Evolutionary conservation across 2,329 filamentous ascomycete genomes (phyloP).

Genomic region (Nigrospora osmanthi): DNA sequence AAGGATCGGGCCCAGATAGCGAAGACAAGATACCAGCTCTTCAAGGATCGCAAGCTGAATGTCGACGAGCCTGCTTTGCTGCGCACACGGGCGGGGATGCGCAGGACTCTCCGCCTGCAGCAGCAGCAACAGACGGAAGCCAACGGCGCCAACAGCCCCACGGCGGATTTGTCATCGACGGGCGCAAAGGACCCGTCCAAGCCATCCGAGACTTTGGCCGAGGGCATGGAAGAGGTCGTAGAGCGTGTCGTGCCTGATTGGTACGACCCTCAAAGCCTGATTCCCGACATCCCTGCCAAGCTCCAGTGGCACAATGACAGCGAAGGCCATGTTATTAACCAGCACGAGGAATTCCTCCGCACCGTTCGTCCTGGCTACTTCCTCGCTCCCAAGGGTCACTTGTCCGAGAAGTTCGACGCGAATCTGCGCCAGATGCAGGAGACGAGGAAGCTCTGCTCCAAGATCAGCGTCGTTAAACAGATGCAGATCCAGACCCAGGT

Average conservation of each 20-base stretch:
- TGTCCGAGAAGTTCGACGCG: slow-evolving; percentile 74
- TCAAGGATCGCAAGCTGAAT: slow-evolving; percentile 79
- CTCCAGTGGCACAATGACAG: slow-evolving; percentile 85
- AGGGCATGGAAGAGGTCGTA: slow-evolving; percentile 87
- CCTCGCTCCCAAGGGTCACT: slow-evolving; percentile 61
- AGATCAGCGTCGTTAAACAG: slow-evolving; percentile 96
- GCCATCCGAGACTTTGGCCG: slow-evolving; percentile 71
- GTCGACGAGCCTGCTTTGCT: slow-evolving; percentile 80
- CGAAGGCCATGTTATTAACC: slow-evolving; percentile 82
- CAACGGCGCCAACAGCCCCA: slow-evolving; percentile 29
- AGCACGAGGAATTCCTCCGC: slow-evolving; percentile 75
- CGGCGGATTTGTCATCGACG: slow-evolving; percentile 35
- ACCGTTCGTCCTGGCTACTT: slow-evolving; percentile 72
- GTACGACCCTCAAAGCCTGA: slow-evolving; percentile 78
- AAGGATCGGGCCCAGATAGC: slow-evolving; percentile 84
- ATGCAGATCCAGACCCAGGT: slow-evolving; percentile 98
- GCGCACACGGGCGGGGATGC: slow-evolving; percentile 80
- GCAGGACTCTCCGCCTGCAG: slow-evolving; percentile 74
- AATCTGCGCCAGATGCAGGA: slow-evolving; percentile 96
- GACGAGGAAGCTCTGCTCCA: slow-evolving; percentile 89
- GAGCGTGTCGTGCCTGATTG: slow-evolving; percentile 87
- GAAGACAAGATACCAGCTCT: slow-evolving; percentile 78
- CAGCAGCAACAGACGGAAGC: slow-evolving; percentile 64
- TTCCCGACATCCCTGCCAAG: slow-evolving; percentile 74
- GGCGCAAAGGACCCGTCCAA: slow-evolving; percentile 39